These are phyloP conservation scores for Emergomyces orientalis DNA, from an alignment of 2,329 filamentous ascomycete genomes.

Conservation along the genomic window DNA sequence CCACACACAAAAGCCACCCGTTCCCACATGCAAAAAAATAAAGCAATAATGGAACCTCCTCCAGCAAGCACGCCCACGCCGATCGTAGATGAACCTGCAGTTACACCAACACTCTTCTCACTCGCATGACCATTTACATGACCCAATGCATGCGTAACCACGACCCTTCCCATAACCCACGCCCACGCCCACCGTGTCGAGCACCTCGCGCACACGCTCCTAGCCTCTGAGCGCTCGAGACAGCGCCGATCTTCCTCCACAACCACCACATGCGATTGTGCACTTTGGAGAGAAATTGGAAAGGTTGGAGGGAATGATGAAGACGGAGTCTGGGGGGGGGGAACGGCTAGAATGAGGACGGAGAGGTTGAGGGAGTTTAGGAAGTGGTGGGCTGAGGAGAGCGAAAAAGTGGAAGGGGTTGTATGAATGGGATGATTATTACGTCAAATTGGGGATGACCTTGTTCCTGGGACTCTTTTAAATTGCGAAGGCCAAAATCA, in stretches of 20 bases:
- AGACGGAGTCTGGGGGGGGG: conserved; percentile 45
- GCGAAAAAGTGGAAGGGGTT: conserved; percentile 9
- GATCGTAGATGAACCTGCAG: background rate
- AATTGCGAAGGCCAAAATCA: background rate
- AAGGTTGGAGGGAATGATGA: conserved; percentile 55
- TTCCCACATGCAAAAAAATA: background rate
- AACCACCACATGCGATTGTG: conserved; percentile 43
- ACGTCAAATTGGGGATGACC: background rate
- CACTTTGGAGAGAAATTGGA: conserved; percentile 73
- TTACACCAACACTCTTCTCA: background rate
- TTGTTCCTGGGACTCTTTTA: too few relatives aligned
- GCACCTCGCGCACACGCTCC: conserved; percentile 52
- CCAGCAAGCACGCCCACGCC: background rate
- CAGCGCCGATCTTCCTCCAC: conserved; percentile 19
- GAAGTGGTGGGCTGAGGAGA: conserved; percentile 48
- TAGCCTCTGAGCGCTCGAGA: conserved; percentile 47
- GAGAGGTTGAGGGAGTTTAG: conserved; percentile 42
- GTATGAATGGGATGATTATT: background rate
- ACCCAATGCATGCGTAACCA: conserved; percentile 26
- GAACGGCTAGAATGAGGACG: conserved; percentile 42
- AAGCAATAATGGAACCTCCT: background rate
- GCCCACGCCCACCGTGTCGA: conserved; percentile 20
- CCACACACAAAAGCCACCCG: background rate
- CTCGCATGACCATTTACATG: conserved; percentile 8
- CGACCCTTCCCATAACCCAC: conserved; percentile 67